Base-by-base conservation (phyloP, 306 rosid species). In the Glycyrrhiza uralensis region DNA sequence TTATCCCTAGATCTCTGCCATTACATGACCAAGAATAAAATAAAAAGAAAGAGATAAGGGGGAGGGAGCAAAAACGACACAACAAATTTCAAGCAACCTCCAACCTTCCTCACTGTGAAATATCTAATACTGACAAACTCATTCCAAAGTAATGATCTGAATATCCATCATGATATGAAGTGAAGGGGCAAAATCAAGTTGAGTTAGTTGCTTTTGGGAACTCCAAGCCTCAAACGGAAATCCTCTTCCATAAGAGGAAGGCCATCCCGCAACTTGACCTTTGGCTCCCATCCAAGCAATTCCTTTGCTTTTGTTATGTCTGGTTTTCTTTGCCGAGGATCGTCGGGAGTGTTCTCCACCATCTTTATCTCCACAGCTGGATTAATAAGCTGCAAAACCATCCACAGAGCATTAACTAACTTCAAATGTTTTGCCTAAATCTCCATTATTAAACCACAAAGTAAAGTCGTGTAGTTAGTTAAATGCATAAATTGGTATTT, bases 181-280 rank as follows among this genome's bases (percentile, higher is more conserved):
- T 6, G 30, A 32, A 30, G 33, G 54, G 50, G 13, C 15, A 47
- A 35, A 51, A 55, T 54, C 24, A 38, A 68, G 39, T 79, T 5
- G 7, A 12, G 5, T 75, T 73, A 85, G 26, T 74, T 76, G 72
- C 79, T 87, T 55, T 77, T 77, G 32, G 79, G 33, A 66, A 82
- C 86, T 5, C 88, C 93, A 17, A 90, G 93, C 84, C 96, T 86
- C 23, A 7, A 68, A 18, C 91, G 87, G 81, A 90, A 90, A 82
- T 87, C 96, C 19, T 87, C 93, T 85, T 90, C 93, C 96, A 90
- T 90, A 30, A 87, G 93, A 46, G 93, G 93, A 59, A 90, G 89
- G 52, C 96, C 96, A 47, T 87, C 89, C 2, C 89, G 65, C 68
- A 90, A 70, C 83, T 77, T 88, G 50, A 90, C 47, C 77, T 84